Evolutionary conservation across 768 basidiomycete species (phyloP).

Genomic region (Panaeolus papilionaceus): DNA sequence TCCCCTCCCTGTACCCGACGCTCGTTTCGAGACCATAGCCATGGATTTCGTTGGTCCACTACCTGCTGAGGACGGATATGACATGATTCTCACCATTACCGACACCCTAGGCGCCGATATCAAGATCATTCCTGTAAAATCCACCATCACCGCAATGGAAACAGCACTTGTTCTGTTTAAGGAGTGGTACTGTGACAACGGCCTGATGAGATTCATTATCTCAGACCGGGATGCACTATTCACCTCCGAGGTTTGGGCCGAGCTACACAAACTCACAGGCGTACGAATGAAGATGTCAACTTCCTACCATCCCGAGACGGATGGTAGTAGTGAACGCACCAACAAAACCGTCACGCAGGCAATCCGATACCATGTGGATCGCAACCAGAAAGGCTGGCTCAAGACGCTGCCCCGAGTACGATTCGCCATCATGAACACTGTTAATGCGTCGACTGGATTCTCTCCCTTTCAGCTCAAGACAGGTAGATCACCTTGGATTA

Average conservation of each 20-base stretch:
- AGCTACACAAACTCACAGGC: constrained; percentile 33
- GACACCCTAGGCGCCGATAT: constrained; percentile 34
- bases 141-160: constrained; percentile 23
- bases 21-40: constrained; percentile 15
- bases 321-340: constrained; percentile 38
- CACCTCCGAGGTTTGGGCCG: constrained; percentile 36
- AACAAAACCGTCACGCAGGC: constrained; percentile 34
- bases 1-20: constrained; percentile 25
- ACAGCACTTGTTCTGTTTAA: constrained; percentile 33
- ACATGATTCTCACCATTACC: constrained; percentile 31
- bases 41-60: constrained; percentile 27
- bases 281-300: constrained; percentile 40
- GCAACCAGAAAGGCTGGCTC: constrained; percentile 39
- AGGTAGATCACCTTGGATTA: constrained; percentile 30
- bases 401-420: constrained; percentile 30
- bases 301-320: constrained; percentile 44
- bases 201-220: constrained; percentile 40
- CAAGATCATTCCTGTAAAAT: constrained; percentile 19
- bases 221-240: constrained; percentile 37
- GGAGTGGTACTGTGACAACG: constrained; percentile 42
- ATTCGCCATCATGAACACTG: constrained; percentile 42
- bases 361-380: constrained; percentile 25
- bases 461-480: constrained; percentile 38
- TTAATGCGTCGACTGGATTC: constrained; percentile 38
- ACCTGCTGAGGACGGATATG: constrained; percentile 31